These are phyloP conservation scores for Meredithiella fracta DNA, from an alignment of 2,329 filamentous ascomycete genomes.

Conservation along the genomic window DNA sequence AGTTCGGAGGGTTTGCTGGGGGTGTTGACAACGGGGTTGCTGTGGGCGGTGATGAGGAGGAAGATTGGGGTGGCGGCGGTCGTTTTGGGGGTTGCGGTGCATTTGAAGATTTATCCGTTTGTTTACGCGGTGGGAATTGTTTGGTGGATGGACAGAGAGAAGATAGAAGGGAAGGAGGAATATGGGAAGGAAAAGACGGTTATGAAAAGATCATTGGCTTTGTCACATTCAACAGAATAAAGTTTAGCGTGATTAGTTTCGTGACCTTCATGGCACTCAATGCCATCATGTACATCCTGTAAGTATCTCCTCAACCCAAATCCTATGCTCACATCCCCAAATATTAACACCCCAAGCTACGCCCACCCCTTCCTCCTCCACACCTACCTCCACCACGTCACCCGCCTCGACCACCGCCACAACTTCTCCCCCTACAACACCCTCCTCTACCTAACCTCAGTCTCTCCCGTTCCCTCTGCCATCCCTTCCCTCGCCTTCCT, in stretches of 20 bases:
- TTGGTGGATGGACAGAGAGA: slow-evolving; percentile 58
- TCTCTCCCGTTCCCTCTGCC: slow-evolving; percentile 30
- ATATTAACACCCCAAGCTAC: slow-evolving; percentile 36
- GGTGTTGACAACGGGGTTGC: slow-evolving; percentile 62
- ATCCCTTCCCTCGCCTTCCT: slow-evolving; percentile 75
- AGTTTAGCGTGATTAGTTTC: slow-evolving; percentile 48
- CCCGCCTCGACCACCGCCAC: slow-evolving; percentile 86
- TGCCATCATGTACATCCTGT: slow-evolving; percentile 59
- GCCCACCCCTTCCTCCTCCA: slow-evolving; percentile 69
- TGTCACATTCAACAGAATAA: slow-evolving; percentile 36
- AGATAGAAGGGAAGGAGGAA: slow-evolving; percentile 20
- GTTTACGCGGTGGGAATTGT: slow-evolving; percentile 74
- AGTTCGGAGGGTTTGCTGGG: slow-evolving; percentile 85
- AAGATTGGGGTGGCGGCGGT: slow-evolving; percentile 50
- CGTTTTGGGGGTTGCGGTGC: slow-evolving; percentile 68
- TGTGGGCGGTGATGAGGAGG: slow-evolving; percentile 62
- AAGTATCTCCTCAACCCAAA: slow-evolving; percentile 21
- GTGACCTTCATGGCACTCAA: slow-evolving; percentile 61
- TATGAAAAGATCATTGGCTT: slow-evolving; percentile 23
- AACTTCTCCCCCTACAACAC: slow-evolving; percentile 97
- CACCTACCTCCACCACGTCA: slow-evolving; percentile 85
- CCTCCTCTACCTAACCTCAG: slow-evolving; percentile 72
- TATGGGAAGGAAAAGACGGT: slow-evolving; percentile 9
- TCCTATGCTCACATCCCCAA: background rate
- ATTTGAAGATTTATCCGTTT: slow-evolving; percentile 98